Percentiles rank a stretch among this genome's conserved stretches.
Evolutionary conservation across 768 basidiomycete species (phyloP).

Genomic region (Hericium alpestre): DNA sequence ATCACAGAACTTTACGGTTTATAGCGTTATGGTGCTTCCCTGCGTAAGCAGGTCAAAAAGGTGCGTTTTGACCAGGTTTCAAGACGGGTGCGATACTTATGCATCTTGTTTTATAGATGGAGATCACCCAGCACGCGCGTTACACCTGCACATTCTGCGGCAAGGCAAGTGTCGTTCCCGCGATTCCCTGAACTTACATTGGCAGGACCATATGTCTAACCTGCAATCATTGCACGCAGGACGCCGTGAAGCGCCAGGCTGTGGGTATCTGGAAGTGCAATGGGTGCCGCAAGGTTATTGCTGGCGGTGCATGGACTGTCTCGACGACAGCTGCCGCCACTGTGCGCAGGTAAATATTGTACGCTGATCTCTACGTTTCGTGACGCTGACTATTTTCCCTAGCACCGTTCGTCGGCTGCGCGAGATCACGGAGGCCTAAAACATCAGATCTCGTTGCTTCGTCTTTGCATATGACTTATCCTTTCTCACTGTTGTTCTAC

Average conservation of each 20-base stretch:
- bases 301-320: constrained; percentile 98
- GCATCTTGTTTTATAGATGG: constrained; percentile 41
- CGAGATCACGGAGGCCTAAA: constrained; percentile 85
- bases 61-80: constrained; percentile 18
- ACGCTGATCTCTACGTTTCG: neutral
- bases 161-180: constrained; percentile 53
- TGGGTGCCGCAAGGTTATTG: constrained; percentile 92
- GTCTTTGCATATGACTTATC: constrained; percentile 22
- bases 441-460: constrained; percentile 16
- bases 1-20: constrained; percentile 7
- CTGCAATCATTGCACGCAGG: constrained; percentile 34
- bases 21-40: constrained; percentile 97
- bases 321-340: constrained; percentile 96
- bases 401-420: constrained; percentile 95
- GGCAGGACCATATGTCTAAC: neutral
- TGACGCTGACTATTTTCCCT: neutral
- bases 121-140: constrained; percentile 89
- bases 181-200: neutral
- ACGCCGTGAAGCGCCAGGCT: constrained; percentile 89
- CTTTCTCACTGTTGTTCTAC: neutral
- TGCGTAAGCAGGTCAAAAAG: constrained; percentile 99
- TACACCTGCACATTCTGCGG: constrained; percentile 99
- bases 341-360: constrained; percentile 70
- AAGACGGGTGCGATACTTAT: neutral
- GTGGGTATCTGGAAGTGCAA: constrained; percentile 98